These are phyloP conservation scores for Lipomyces sp. DNA, from an alignment of 805 yeast species.

Conservation along the genomic window DNA sequence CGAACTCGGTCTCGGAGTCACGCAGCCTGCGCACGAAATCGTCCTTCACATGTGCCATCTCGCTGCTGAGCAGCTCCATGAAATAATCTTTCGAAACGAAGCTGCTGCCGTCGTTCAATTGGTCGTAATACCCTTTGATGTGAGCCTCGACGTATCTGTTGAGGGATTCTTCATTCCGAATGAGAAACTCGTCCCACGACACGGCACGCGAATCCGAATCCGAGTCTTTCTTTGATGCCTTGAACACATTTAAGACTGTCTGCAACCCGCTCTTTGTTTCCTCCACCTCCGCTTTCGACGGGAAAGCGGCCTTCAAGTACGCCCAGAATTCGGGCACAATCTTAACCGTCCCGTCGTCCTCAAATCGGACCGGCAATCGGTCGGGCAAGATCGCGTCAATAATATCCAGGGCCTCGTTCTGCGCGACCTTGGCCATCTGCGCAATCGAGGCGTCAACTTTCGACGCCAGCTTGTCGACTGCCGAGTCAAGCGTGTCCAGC, in stretches of 20 bases:
- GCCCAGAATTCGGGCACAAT: conserved; percentile 24
- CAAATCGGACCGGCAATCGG: conserved; percentile 14
- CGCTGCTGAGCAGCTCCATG: conserved; percentile 17
- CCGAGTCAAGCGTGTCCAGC: neutral
- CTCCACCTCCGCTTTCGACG: conserved; percentile 8
- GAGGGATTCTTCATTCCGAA: conserved; percentile 11
- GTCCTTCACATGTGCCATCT: conserved; percentile 9
- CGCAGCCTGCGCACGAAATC: conserved; percentile 9
- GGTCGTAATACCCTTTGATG: conserved; percentile 7
- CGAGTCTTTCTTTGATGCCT: neutral
- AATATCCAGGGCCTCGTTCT: conserved; percentile 14
- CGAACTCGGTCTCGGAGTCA: conserved; percentile 10
- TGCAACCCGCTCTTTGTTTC: neutral
- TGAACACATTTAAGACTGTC: neutral
- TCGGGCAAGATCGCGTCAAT: conserved; percentile 21
- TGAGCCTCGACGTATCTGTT: conserved; percentile 12
- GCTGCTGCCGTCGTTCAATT: conserved; percentile 9
- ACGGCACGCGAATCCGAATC: neutral
- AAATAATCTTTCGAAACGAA: conserved; percentile 21
- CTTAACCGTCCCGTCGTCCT: conserved; percentile 10
- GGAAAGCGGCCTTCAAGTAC: conserved; percentile 20
- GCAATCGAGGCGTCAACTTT: conserved; percentile 1
- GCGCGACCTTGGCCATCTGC: conserved; percentile 6
- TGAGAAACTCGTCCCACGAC: conserved; percentile 25
- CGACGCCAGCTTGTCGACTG: neutral